Percentiles rank a stretch among this genome's conserved stretches.
Conservation (phyloP, 2,329 filamentous ascomycete genomes). For the Trichoderma koningii region DNA sequence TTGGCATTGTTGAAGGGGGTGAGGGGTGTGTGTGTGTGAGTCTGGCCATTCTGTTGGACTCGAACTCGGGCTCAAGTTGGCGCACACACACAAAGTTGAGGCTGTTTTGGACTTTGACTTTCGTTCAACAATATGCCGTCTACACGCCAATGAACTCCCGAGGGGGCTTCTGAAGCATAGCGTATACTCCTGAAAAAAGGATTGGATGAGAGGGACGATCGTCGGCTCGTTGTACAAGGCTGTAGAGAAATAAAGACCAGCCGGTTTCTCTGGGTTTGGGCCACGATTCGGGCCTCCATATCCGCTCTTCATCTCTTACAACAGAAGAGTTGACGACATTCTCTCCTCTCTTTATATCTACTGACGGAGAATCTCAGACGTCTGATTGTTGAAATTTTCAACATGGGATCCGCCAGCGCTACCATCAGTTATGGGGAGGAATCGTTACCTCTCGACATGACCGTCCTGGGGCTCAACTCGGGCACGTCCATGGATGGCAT, state of each 20-base stretch:
- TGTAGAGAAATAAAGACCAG: not conserved
- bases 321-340: not conserved
- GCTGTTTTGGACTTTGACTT: not conserved
- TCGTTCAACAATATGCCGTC: not conserved
- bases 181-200: not conserved
- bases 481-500: conserved; percentile 59
- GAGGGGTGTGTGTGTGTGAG: not conserved
- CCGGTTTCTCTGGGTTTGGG: not conserved
- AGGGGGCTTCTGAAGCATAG: not conserved
- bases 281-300: not conserved
- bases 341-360: not conserved
- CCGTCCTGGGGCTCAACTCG: conserved; percentile 53
- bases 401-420: conserved; percentile 17
- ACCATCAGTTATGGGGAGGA: not conserved
- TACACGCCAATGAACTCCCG: not conserved
- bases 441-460: conserved; percentile 47
- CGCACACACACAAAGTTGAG: not conserved
- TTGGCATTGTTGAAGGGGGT: too few species aligned
- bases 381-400: not conserved
- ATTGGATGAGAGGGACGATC: not conserved
- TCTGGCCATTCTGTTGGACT: not conserved
- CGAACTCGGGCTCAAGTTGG: conserved; percentile 9
- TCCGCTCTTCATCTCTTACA: not conserved
- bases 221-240: not conserved
- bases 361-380: not conserved